Evolutionary conservation across 768 basidiomycete species (phyloP).

Genomic region (Auricularia sp.): DNA sequence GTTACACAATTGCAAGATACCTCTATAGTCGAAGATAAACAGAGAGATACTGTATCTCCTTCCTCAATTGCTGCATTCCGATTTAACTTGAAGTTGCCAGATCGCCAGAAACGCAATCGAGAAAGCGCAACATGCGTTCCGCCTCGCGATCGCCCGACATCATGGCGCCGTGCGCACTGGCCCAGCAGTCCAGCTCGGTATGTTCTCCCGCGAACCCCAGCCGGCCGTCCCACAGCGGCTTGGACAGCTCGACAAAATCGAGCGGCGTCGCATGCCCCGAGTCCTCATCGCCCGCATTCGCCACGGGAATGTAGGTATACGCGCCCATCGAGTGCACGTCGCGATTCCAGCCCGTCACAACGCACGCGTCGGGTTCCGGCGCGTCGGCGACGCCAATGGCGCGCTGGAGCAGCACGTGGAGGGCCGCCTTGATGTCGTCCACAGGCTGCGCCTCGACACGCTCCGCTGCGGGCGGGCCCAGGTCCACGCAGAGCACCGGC

Average conservation of each 20-base stretch:
- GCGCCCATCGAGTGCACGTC: slow-evolving; percentile 26
- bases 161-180: slow-evolving; percentile 25
- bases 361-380: slow-evolving; percentile 9
- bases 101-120: not conserved
- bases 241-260: slow-evolving; percentile 24
- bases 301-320: slow-evolving; percentile 15
- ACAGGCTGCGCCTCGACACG: slow-evolving; percentile 1
- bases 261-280: slow-evolving; percentile 17
- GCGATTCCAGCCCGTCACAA: slow-evolving; percentile 22
- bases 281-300: slow-evolving; percentile 16
- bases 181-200: slow-evolving; percentile 28
- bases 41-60: too few species aligned
- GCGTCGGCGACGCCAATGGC: slow-evolving; percentile 1
- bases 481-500: slow-evolving; percentile 15
- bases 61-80: too few species aligned
- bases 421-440: slow-evolving; percentile 4
- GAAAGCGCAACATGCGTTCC: slow-evolving; percentile 13
- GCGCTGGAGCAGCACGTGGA: slow-evolving; percentile 11
- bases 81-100: too few species aligned
- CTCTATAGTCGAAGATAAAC: too few species aligned
- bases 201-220: slow-evolving; percentile 33
- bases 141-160: slow-evolving; percentile 28
- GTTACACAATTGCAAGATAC: too few species aligned
- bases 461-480: slow-evolving; percentile 10
- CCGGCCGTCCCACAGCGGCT: slow-evolving; percentile 21